These are phyloP conservation scores for Ziziphus jujuba DNA, from an alignment of 306 rosid genomes.

Conservation along the genomic window DNA sequence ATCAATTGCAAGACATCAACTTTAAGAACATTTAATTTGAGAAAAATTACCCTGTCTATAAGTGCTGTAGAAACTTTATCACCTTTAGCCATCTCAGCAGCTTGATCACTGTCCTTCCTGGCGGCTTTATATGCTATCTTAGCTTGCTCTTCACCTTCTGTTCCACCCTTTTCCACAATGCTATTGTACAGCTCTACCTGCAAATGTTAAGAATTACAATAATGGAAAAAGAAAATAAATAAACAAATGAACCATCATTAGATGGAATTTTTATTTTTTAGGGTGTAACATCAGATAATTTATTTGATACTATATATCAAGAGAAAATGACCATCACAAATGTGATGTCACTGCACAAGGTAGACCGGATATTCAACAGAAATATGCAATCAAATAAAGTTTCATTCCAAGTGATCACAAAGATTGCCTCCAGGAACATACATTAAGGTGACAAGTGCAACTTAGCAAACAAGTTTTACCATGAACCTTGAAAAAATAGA, in stretches of 20 bases:
- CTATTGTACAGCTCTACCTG: constrained; percentile 93
- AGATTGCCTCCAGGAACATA: background rate
- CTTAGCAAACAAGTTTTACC: background rate
- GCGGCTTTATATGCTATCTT: constrained; percentile 87
- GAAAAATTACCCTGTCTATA: constrained; percentile 57
- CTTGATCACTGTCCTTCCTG: constrained; percentile 58
- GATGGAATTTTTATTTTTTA: background rate
- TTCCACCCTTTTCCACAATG: constrained; percentile 78
- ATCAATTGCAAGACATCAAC: constrained; percentile 2
- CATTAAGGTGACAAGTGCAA: background rate
- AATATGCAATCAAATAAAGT: background rate
- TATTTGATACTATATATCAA: background rate
- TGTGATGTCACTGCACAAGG: too few species aligned
- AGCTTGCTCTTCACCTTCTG: constrained; percentile 64
- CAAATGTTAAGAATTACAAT: constrained; percentile 17
- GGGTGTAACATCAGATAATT: too few species aligned
- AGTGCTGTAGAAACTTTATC: constrained; percentile 84
- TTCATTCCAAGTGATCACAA: background rate
- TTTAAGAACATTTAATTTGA: background rate
- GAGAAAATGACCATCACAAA: background rate
- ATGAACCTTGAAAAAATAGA: background rate
- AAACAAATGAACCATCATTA: background rate
- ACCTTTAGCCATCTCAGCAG: constrained; percentile 46
- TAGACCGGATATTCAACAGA: too few species aligned
- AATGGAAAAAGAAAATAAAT: background rate